Conservation (phyloP, 352 stramenopile genomes). For the Globisporangium perplexum region DNA sequence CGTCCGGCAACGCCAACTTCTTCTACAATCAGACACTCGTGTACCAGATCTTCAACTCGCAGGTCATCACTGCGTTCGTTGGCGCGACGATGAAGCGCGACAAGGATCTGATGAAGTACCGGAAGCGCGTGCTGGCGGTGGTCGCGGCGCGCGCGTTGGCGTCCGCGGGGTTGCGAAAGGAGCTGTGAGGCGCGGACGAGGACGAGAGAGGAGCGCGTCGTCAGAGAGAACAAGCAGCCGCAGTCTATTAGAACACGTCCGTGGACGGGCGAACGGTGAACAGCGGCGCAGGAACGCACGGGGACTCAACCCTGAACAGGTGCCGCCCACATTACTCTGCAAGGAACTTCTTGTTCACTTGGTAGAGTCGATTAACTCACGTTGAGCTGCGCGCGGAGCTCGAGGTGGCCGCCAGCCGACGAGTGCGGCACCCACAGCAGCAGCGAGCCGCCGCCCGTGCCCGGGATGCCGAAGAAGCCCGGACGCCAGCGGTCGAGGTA, state of each 20-base stretch:
- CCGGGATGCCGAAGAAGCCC: slow-evolving; percentile 44
- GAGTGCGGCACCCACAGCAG: slow-evolving; percentile 49
- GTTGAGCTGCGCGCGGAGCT: slow-evolving; percentile 44
- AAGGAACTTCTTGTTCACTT: neutral
- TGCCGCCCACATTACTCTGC: neutral
- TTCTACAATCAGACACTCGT: slow-evolving; percentile 88
- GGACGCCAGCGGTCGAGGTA: slow-evolving; percentile 68
- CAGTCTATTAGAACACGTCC: neutral
- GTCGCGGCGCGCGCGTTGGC: neutral
- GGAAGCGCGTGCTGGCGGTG: slow-evolving; percentile 15
- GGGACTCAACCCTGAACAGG: neutral
- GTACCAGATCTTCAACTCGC: slow-evolving; percentile 81
- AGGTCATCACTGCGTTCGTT: slow-evolving; percentile 74
- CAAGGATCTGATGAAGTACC: slow-evolving; percentile 67
- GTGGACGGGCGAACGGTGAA: too few relatives aligned
- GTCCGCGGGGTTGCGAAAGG: too few relatives aligned
- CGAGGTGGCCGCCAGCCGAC: slow-evolving; percentile 31
- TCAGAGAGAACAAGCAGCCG: neutral
- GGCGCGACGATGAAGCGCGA: slow-evolving; percentile 77
- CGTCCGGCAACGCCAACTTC: slow-evolving; percentile 86
- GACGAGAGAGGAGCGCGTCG: neutral
- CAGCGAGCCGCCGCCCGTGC: slow-evolving; percentile 53
- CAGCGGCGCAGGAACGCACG: neutral
- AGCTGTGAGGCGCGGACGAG: neutral
- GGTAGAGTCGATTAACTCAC: slow-evolving; percentile 18